These are phyloP conservation scores for Phialemonium atrogriseum DNA, from an alignment of 2,329 filamentous ascomycete species.

Conservation along the genomic window DNA sequence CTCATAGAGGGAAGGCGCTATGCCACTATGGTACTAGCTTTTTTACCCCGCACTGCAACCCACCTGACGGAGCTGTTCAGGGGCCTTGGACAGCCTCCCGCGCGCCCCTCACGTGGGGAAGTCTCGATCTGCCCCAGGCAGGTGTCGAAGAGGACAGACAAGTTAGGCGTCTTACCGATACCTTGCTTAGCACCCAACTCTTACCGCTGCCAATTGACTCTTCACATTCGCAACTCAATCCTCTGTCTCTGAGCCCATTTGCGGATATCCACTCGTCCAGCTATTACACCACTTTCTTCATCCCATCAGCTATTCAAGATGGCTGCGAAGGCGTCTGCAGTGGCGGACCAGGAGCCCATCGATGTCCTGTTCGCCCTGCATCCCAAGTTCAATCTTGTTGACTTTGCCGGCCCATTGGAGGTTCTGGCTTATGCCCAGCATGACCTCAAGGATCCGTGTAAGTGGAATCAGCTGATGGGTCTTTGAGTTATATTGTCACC, in stretches of 20 bases:
- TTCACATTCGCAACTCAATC: not conserved
- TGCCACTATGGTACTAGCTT: no score
- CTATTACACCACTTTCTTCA: slow-evolving; percentile 3
- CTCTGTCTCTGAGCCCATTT: no score
- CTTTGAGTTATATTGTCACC: not conserved
- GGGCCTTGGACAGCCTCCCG: no score
- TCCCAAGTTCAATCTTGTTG: slow-evolving; percentile 49
- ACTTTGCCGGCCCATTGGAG: slow-evolving; percentile 49
- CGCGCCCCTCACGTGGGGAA: no score
- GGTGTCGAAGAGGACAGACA: no score
- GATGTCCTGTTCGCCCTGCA: slow-evolving; percentile 54
- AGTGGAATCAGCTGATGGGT: slow-evolving; percentile 16
- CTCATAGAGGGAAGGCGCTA: no score
- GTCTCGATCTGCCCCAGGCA: no score
- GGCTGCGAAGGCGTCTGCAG: slow-evolving; percentile 50
- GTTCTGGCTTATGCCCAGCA: slow-evolving; percentile 42
- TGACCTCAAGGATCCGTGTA: slow-evolving; percentile 44
- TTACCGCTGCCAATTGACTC: not conserved
- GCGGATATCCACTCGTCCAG: no score
- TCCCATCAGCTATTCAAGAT: slow-evolving; percentile 34
- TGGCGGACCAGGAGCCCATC: slow-evolving; percentile 50
- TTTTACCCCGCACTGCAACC: no score
- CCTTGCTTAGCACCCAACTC: no score
- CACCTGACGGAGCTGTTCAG: no score
- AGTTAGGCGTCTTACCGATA: no score